Evolutionary conservation across 1,139 yeast genomes (phyloP).

Genomic region (Pichia sp.): DNA sequence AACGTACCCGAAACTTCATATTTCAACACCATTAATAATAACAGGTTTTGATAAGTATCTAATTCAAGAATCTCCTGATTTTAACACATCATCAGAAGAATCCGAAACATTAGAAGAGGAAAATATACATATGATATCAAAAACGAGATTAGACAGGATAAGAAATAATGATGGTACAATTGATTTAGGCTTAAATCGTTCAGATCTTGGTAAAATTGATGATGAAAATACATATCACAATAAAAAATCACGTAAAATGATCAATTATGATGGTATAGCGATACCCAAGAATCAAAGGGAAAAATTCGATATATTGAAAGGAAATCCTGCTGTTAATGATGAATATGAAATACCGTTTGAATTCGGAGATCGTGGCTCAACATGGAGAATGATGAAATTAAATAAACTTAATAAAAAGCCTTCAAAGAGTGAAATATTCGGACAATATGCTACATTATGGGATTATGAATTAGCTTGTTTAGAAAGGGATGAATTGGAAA

Average conservation of each 20-base stretch:
- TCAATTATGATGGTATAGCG: slow-evolving; percentile 5
- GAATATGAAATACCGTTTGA: slow-evolving; percentile 19
- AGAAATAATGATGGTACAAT: slow-evolving; percentile 13
- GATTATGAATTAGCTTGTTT: slow-evolving; percentile 28
- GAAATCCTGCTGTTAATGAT: too few species aligned
- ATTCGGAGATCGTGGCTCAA: slow-evolving; percentile 33
- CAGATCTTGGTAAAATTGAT: slow-evolving; percentile 4
- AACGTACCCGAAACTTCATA: not conserved
- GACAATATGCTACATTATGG: slow-evolving; percentile 16
- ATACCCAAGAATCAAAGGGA: not conserved
- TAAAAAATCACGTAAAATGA: slow-evolving; percentile 8
- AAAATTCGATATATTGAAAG: too few species aligned
- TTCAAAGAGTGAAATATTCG: slow-evolving; percentile 5
- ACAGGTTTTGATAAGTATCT: slow-evolving; percentile 15
- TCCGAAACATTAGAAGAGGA: slow-evolving; percentile 3
- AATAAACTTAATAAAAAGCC: slow-evolving; percentile 16
- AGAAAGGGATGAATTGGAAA: slow-evolving; percentile 28
- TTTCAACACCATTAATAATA: not conserved
- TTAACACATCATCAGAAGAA: slow-evolving; percentile 22
- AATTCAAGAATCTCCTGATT: slow-evolving; percentile 23
- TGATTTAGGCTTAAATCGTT: slow-evolving; percentile 11
- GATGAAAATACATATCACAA: not conserved
- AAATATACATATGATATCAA: slow-evolving; percentile 8
- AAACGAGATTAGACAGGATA: slow-evolving; percentile 10
- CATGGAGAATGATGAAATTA: slow-evolving; percentile 34